These are phyloP conservation scores for Camelina hispida DNA, from an alignment of 345 rosid genomes.

Conservation along the genomic window DNA sequence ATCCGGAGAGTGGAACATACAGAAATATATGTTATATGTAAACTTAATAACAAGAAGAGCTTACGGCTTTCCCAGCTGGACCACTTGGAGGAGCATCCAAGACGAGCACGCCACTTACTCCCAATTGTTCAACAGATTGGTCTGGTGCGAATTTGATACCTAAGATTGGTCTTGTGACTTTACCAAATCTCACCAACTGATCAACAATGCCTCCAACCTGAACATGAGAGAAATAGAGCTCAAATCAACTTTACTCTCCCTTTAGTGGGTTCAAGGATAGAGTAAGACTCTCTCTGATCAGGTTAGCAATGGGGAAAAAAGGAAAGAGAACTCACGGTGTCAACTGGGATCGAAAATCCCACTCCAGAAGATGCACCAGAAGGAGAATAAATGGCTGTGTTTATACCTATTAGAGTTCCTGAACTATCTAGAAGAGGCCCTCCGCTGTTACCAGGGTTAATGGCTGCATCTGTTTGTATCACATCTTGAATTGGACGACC, in stretches of 20 bases:
- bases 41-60: constrained; percentile 20
- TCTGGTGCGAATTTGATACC: constrained; percentile 98
- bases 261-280: not conserved
- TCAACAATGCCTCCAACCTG: constrained; percentile 94
- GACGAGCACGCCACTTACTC: constrained; percentile 97
- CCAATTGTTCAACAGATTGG: constrained; percentile 95
- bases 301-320: not conserved
- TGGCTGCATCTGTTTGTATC: constrained; percentile 97
- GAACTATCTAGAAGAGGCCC: constrained; percentile 97
- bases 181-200: constrained; percentile 87
- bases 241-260: not conserved
- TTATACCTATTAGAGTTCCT: constrained; percentile 89
- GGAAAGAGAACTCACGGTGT: constrained; percentile 68
- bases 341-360: constrained; percentile 97
- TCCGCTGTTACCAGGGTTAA: constrained; percentile 97
- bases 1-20: not conserved
- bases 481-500: constrained; percentile 99
- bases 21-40: not conserved
- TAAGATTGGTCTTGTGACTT: constrained; percentile 87
- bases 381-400: constrained; percentile 97
- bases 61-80: constrained; percentile 98
- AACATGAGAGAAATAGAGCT: constrained; percentile 30
- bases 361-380: constrained; percentile 99
- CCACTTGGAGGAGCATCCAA: constrained; percentile 92
- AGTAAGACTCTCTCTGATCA: not conserved